Evolutionary conservation across 2,329 filamentous ascomycete species (phyloP).

Genomic region (Trichoderma sp.): DNA sequence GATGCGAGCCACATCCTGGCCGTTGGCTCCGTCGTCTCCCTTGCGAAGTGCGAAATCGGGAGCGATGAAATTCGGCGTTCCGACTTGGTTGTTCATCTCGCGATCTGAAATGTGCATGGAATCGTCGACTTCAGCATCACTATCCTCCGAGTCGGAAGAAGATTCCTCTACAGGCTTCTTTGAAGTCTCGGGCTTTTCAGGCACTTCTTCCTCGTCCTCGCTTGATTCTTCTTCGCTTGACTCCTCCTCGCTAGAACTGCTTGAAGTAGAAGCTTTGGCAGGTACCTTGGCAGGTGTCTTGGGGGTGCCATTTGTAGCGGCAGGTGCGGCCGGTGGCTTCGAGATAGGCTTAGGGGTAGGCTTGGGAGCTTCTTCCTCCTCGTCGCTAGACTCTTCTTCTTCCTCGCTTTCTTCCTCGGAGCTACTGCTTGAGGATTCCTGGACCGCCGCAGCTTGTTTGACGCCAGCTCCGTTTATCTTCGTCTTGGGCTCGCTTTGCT

Average conservation of each 20-base stretch:
- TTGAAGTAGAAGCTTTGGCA: background rate
- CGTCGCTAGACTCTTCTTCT: constrained; percentile 20
- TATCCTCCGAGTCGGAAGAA: constrained; percentile 34
- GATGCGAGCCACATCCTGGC: constrained; percentile 53
- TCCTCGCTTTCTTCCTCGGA: constrained; percentile 22
- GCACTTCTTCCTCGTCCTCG: constrained; percentile 3
- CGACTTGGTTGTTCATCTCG: constrained; percentile 35
- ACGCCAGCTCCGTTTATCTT: constrained; percentile 31
- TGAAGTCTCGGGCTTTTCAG: constrained; percentile 23
- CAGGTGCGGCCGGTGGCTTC: background rate
- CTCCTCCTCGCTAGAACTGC: constrained; percentile 22
- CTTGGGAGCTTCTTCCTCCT: constrained; percentile 11
- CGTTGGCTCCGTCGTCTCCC: constrained; percentile 39
- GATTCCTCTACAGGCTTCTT: constrained; percentile 23
- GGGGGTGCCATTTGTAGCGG: constrained; percentile 1
- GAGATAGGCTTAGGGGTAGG: constrained; percentile 19
- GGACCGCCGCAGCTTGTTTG: constrained; percentile 26
- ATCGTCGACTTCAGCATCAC: constrained; percentile 37
- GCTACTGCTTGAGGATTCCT: constrained; percentile 21
- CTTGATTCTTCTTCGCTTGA: constrained; percentile 13
- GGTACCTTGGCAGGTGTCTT: background rate
- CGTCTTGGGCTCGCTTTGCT: constrained; percentile 14
- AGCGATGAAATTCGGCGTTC: constrained; percentile 48
- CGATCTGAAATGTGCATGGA: constrained; percentile 43
- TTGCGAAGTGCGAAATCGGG: constrained; percentile 58